Evolutionary conservation across 192 early-diverging fungal genomes (phyloP).

Genomic region (Backusella mclennaniae): DNA sequence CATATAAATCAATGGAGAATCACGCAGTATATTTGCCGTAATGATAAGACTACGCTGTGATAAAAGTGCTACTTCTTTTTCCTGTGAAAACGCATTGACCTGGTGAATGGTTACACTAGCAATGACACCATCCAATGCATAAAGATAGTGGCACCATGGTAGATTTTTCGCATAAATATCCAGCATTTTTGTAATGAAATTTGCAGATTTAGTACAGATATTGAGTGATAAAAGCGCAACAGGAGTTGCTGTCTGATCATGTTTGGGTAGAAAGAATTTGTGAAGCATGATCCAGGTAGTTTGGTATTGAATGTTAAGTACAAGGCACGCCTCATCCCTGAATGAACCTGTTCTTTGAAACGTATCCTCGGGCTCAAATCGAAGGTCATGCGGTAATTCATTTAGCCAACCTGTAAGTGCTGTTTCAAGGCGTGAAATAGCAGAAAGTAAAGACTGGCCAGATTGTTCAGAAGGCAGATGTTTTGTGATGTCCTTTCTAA

Average conservation of each 20-base stretch:
- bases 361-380: constrained; percentile 35
- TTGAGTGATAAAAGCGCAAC: constrained; percentile 39
- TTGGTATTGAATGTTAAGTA: constrained; percentile 41
- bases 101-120: constrained; percentile 42
- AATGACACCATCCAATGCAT: constrained; percentile 38
- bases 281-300: constrained; percentile 47
- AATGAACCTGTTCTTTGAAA: constrained; percentile 25
- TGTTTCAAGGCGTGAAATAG: constrained; percentile 41
- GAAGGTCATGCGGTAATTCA: constrained; percentile 34
- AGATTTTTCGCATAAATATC: constrained; percentile 36
- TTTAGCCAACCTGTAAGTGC: constrained; percentile 37
- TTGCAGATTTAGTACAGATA: constrained; percentile 43
- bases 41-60: constrained; percentile 40
- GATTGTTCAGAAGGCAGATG: constrained; percentile 43
- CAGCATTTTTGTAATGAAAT: constrained; percentile 39
- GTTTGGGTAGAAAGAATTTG: constrained; percentile 43
- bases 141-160: constrained; percentile 42
- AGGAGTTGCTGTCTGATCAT: constrained; percentile 42
- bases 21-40: constrained; percentile 29
- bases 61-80: constrained; percentile 33
- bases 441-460: constrained; percentile 41
- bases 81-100: constrained; percentile 39
- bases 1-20: constrained; percentile 40
- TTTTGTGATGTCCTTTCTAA: constrained; percentile 45
- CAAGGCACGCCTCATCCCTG: constrained; percentile 39